Evolutionary conservation across 2,329 filamentous ascomycete species (phyloP), one percentile per base, ranked within the genome.

Genomic region (Bisporella sp.): DNA sequence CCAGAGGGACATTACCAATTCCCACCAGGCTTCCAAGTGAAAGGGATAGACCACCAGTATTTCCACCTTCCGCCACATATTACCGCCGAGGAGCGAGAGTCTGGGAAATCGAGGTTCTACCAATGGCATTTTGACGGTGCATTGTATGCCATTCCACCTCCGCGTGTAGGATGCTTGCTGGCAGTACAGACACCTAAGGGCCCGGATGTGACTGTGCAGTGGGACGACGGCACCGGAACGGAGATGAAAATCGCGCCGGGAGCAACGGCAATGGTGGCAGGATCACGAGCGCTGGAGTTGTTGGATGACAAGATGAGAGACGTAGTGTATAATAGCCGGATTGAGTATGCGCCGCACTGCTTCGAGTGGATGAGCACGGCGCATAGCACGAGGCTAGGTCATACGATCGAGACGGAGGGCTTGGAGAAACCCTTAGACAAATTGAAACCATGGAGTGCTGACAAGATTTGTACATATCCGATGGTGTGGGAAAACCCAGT

Each of bases 41-140:
- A 69, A 51, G 68, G 67, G 5, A 65, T 68, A 41, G 61, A 68
- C 48, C 67, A 68, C 48, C 55, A 55, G n/a, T 59, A 66, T 29
- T 69, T 68, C 53, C 67, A 70, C 49, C 57, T 68, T 13, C 66
- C 66, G n/a, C 68, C 68, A 5, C 68, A 70, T 44, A 64, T 68
- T 12, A 56, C 66, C 4, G 56, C 66, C 4, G 56, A 58, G 32
- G 66, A 70, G 31, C 58, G 66, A 1, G 66, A 65, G 43, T 57
- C 59, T 4, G 67, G 66, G 4, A 59, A 62, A 33, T 64, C 60
- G 33, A 56, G 66, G 2, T 69, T 69, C 49, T 67, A 67, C 49
- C 65, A 66, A 44, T 68, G 66, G 66, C 66, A 68, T 50, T 68
- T 65, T 54, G 66, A 68, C 52, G 66, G 59, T 13, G 45, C 66